Evolutionary conservation across 139 green algal genomes (phyloP), one percentile per base, ranked within the genome.

Genomic region (Picochlorum sp.): DNA sequence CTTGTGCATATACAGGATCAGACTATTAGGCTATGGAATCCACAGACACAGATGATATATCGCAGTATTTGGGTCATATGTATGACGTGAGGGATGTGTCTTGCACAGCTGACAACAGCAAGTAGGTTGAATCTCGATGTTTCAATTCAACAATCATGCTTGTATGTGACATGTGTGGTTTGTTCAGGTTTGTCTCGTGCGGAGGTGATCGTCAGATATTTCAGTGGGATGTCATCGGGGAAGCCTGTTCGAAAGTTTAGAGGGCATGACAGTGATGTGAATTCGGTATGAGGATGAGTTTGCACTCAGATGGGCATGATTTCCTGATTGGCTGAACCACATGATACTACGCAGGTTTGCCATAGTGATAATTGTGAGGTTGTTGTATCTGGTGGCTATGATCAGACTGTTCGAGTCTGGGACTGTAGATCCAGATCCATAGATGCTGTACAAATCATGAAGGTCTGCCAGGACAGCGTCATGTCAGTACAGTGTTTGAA

Each of bases 181-280:
- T 21, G 21, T 65, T 15, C 78, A 83, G 76, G 66, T 74, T 98
- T 75, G 88, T 85, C 0, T 94, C 85, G 0, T 88, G 84, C 62
- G 93, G 93, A 2, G 89, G 84, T 20, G 93, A 98, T 74, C 64
- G 69, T 11, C 63, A 89, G 63, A 71, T 97, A 4, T 94, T 97
- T 66, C 61, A 92, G 21, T 97, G 92, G 92, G 93, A 98, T 63
- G 93, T 98, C 2, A 67, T 76, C 79, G 11, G 92, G 83, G 11
- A 66, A 65, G 9, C 85, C 90, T 56, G 82, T 98, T 5, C 77
- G 92, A 8, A 88, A 88, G 63, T 91, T 97, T 57, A 60, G 71
- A 13, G 93, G 92, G 1, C 92, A 98, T 67, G 92, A 97, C 44
- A 78, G 69, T 10, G 71, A 72, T 30, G 68, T 91, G 45, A 94